Evolutionary conservation across 805 yeast genomes (phyloP).

Genomic region (Barnettozyma sp.): DNA sequence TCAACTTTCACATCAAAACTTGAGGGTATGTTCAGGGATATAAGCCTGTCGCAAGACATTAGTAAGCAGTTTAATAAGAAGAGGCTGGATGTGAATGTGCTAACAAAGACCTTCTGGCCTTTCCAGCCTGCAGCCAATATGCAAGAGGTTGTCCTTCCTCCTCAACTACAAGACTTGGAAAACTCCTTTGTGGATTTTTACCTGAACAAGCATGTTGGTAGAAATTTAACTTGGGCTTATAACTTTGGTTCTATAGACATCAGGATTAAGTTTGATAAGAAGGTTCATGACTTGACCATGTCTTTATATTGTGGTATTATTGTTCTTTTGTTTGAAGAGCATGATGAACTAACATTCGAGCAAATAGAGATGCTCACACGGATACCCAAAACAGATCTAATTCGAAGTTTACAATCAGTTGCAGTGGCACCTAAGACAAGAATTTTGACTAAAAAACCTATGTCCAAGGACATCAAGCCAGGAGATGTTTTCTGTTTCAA

Average conservation of each 20-base stretch:
- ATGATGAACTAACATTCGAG: conserved; percentile 43
- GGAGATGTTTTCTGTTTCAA: conserved; percentile 64
- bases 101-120: conserved; percentile 68
- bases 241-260: conserved; percentile 80
- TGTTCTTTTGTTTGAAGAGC: conserved; percentile 63
- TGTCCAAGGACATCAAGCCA: conserved; percentile 60
- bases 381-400: conserved; percentile 67
- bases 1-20: conserved; percentile 70
- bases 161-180: conserved; percentile 35
- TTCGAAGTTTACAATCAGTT: conserved; percentile 73
- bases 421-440: conserved; percentile 79
- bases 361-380: conserved; percentile 61
- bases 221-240: conserved; percentile 72
- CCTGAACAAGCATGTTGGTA: conserved; percentile 43
- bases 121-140: conserved; percentile 31
- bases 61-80: conserved; percentile 35
- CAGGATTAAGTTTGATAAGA: conserved; percentile 57
- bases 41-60: conserved; percentile 48
- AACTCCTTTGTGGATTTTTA: conserved; percentile 47
- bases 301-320: conserved; percentile 78
- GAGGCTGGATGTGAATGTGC: conserved; percentile 42
- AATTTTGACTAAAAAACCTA: conserved; percentile 66
- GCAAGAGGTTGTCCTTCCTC: conserved; percentile 36
- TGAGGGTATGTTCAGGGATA: conserved; percentile 83
- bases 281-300: conserved; percentile 71